A percentile compares a stretch with the other conserved stretches of the same genome.
phyloP scores from a whole-genome alignment of 371 early-diverging fungal genomes.

The Scutellospora calospora region DNA sequence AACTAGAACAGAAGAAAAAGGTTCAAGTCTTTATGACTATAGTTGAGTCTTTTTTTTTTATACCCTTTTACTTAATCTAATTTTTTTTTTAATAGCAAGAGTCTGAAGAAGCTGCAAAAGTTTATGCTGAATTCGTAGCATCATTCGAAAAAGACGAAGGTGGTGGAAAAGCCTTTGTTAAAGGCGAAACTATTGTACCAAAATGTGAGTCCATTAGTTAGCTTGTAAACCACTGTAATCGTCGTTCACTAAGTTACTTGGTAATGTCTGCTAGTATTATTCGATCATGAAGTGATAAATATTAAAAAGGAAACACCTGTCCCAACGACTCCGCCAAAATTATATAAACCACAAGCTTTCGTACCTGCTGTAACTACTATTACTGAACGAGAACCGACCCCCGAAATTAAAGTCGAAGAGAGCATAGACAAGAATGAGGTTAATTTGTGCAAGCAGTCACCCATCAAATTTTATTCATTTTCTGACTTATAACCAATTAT shows the following conservation, averaged over 20 bases:
- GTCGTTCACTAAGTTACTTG: background rate
- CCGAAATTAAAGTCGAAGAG: background rate
- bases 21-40: too few species aligned
- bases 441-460: background rate
- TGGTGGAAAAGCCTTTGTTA: constrained; percentile 67
- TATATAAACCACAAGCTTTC: constrained; percentile 58
- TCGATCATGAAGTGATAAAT: constrained; percentile 51
- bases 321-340: constrained; percentile 46
- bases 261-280: constrained; percentile 44
- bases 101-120: constrained; percentile 76
- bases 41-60: background rate
- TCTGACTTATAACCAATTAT: background rate
- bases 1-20: constrained; percentile 74
- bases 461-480: background rate
- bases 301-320: constrained; percentile 47
- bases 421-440: background rate
- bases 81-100: constrained; percentile 59
- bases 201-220: constrained; percentile 45
- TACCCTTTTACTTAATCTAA: background rate
- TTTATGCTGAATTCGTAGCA: constrained; percentile 86
- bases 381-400: constrained; percentile 18
- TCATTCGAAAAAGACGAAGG: constrained; percentile 77
- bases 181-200: constrained; percentile 65
- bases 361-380: constrained; percentile 45
- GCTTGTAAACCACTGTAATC: background rate